Evolutionary conservation across 805 yeast genomes (phyloP), one percentile per base, ranked within the genome.

Genomic region (Hanseniaspora osmophila): DNA sequence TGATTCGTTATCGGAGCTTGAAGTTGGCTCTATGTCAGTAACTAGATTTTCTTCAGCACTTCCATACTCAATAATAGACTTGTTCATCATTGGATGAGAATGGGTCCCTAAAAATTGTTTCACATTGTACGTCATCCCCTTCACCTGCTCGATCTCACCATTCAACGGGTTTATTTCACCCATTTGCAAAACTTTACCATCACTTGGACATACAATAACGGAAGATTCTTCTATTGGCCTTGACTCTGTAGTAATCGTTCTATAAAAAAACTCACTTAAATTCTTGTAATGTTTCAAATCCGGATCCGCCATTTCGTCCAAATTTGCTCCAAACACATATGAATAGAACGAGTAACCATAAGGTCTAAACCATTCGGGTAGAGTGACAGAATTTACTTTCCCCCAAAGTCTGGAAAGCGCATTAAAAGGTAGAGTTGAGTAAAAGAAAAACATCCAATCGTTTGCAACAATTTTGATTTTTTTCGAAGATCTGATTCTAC

Each of bases 341-440:
- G 95, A 75, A 60, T 92, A 92, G 45, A 88, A 68, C 56, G 69
- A 73, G 64, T 71, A 92, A 7, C 95, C 79, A 17, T 94, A 92
- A 10, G 72, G 77, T 54, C 99, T 74, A 49, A 90, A 55, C 94
- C 96, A 86, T 22, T 78, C 71, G 0, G 99, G 99, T 50, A 92
- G 68, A 41, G 77, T 80, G 40, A 88, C 71, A 46, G 79, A 78
- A 59, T 92, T 92, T 47, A 92, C 73, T 54, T 76, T 78, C 30
- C 99, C 99, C 99, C 99, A 92, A 40, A 90, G 64, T 49, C 99
- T 74, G 0, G 96, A 87, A 32, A 87, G 69, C 1, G 95, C 84
- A 58, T 88, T 86, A 59, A 92, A 71, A 1, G 99, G 99, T 41
- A 92, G 68, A 1, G 96, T 80, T 3, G 87, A 77, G 63, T 92